Base-by-base conservation (phyloP, 2,329 filamentous ascomycete species). In the Trichophyton simii region DNA sequence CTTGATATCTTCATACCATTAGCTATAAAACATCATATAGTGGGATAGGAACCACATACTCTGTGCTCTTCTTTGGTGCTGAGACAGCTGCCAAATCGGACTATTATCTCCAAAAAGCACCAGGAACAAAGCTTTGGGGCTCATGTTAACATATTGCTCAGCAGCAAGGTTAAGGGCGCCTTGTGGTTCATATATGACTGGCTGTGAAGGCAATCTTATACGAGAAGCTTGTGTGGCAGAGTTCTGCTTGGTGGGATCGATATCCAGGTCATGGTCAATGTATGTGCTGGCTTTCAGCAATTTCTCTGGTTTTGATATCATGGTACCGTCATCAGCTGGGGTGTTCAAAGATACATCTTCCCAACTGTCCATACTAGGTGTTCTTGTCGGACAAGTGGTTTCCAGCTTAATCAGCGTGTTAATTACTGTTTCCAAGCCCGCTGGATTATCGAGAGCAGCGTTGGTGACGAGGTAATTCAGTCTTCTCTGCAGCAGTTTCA, bases 31-130 rank as follows among this genome's bases (percentile, higher is more conserved):
- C 5, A 18, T 6, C 11, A 25, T 22, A 22, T 15, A 18, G 18
- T 60, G 9, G 7, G 42, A 42, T 60, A 9, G 3, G n/a, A 31
- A 31, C 41, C 8, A 65, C 73, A 65, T 71, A 80, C 77, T 75
- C 72, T 86, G 83, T 13, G 88, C 89, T 68, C 86, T 82, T 59
- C 88, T 83, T 71, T 95, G 90, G 71, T 89, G 87, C 71, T 96
- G 92, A 34, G 97, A 79, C 69, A 92, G 85, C 68, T 94, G 90
- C 75, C 96, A 99, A 44, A 97, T 86, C 38, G 91, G 89, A 71
- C 89, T 95, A 76, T 92, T 95, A 73, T 99, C 94, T 42, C 94
- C 94, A 73, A 97, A 99, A 59, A 99, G 82, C 15, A 97, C 89
- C 70, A 97, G 92, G 73, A 97, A 99, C 62, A 96, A 85, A 0